phyloP scores from a whole-genome alignment of 805 yeast genomes.

The Cyberlindnera galapagoensis region DNA sequence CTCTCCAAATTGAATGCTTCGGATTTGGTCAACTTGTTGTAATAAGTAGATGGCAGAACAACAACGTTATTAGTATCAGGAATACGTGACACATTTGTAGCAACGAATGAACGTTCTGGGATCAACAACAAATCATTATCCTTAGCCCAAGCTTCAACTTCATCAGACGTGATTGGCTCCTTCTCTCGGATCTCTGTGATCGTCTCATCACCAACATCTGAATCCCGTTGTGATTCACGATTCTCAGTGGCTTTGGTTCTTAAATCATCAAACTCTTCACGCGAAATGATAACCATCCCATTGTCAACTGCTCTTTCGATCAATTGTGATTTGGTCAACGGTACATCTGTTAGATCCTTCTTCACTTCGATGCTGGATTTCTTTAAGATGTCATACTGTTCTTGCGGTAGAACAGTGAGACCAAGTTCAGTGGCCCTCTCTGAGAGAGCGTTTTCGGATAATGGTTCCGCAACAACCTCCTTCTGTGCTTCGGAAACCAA shows the following conservation, averaged over 20 bases:
- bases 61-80: conserved; percentile 54
- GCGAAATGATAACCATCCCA: conserved; percentile 30
- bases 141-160: conserved; percentile 30
- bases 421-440: conserved; percentile 14
- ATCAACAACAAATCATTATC: conserved; percentile 44
- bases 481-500: too few species aligned
- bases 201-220: not conserved
- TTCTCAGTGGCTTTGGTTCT: conserved; percentile 19
- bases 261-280: conserved; percentile 28
- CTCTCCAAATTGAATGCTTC: conserved; percentile 39
- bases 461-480: too few species aligned
- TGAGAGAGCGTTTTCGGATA: too few species aligned
- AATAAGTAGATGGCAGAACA: conserved; percentile 59
- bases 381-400: conserved; percentile 17
- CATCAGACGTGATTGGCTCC: conserved; percentile 7
- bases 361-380: too few species aligned
- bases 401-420: conserved; percentile 8
- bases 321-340: conserved; percentile 15
- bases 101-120: conserved; percentile 53
- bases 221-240: conserved; percentile 5
- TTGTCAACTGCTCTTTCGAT: conserved; percentile 24
- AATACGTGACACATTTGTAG: conserved; percentile 50
- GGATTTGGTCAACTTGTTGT: conserved; percentile 46
- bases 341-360: conserved; percentile 1
- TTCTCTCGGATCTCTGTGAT: not conserved